A percentile compares a stretch with the other conserved stretches of the same genome.
These are phyloP conservation scores for Citrus reticulata DNA, from an alignment of 345 rosid species.

Conservation along the genomic window DNA sequence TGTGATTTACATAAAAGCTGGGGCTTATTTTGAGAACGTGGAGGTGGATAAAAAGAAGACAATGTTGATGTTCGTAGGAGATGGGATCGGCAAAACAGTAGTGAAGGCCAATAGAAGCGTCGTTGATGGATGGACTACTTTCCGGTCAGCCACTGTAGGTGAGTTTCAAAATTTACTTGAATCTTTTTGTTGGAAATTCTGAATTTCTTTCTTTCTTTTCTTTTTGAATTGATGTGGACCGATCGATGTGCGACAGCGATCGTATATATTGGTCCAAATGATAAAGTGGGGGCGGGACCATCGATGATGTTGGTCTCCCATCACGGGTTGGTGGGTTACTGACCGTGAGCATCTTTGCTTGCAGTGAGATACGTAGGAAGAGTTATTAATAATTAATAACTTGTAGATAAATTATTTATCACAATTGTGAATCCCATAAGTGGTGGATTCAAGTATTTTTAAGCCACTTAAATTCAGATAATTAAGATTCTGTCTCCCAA, in stretches of 20 bases:
- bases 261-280: background rate
- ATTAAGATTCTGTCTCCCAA: background rate
- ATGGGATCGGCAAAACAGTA: slow-evolving; percentile 75
- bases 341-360: background rate
- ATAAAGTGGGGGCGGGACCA: background rate
- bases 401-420: background rate
- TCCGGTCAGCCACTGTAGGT: slow-evolving; percentile 91
- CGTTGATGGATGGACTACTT: slow-evolving; percentile 74
- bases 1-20: slow-evolving; percentile 73
- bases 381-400: background rate
- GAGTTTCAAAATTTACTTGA: slow-evolving; percentile 15
- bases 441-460: background rate
- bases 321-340: background rate
- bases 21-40: slow-evolving; percentile 69
- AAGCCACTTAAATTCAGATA: background rate
- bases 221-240: background rate
- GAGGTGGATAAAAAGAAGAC: slow-evolving; percentile 61
- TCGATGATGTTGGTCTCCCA: background rate
- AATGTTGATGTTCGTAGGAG: slow-evolving; percentile 72
- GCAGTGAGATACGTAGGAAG: background rate
- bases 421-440: background rate
- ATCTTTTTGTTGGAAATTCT: background rate
- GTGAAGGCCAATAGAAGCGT: slow-evolving; percentile 56
- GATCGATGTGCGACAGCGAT: background rate
- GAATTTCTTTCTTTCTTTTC: background rate